Conservation (phyloP, 495 filamentous ascomycete genomes). For the Astrothelium macrocarpum region DNA sequence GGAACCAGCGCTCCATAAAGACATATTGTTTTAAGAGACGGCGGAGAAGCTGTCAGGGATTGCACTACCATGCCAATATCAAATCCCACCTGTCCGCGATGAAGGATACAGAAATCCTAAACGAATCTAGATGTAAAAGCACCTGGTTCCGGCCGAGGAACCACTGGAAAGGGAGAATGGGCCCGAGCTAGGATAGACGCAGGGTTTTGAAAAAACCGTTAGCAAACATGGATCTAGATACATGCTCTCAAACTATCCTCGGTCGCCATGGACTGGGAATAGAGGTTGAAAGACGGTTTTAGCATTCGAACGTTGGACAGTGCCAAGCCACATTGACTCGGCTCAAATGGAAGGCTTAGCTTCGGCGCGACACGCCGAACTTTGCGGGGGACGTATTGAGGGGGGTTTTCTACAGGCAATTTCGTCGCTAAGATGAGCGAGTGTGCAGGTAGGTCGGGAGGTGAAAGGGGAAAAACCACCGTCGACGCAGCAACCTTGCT, state of each 20-base stretch:
- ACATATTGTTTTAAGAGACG: background rate
- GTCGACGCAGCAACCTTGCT: background rate
- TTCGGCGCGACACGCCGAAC: background rate
- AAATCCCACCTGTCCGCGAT: background rate
- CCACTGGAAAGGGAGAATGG: background rate
- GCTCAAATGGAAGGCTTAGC: background rate
- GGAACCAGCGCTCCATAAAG: background rate
- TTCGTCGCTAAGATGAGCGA: background rate
- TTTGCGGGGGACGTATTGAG: background rate
- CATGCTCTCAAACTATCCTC: background rate
- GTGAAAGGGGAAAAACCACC: background rate
- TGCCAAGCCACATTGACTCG: background rate
- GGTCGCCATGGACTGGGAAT: background rate
- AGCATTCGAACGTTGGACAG: background rate
- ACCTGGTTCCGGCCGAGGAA: background rate
- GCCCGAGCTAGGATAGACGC: background rate
- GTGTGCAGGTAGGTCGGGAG: too few relatives aligned
- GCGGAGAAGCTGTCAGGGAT: background rate
- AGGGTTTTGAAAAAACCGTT: background rate
- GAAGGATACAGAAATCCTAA: background rate
- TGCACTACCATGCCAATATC: background rate
- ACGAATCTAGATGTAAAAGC: background rate
- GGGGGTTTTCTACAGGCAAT: background rate
- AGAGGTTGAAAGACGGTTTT: background rate
- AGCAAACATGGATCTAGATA: background rate